Evolutionary conservation across 108 stramenopile species (phyloP), one percentile per base, ranked within the genome.

Genomic region (Cyclotella choctawhatcheeana): DNA sequence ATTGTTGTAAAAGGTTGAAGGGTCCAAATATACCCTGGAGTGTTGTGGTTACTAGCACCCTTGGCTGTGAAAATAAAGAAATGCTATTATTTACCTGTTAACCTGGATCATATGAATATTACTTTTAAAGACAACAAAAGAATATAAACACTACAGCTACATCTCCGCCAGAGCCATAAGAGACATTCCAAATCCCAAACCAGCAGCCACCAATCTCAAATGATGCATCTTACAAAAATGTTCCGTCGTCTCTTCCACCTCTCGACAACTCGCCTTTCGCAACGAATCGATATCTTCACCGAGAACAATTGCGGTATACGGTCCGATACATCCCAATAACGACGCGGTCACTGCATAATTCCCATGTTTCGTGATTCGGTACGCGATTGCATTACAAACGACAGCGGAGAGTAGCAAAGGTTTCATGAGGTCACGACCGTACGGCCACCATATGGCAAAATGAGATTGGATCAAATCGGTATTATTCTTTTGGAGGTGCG

Each of bases 381-480:
- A 55, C 5, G 54, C 54, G 14, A 22, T 5, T 55, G 17, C 5
- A 55, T 55, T 55, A 8, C 25, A 55, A 27, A 55, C 5, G 4
- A 55, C 30, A 7, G 14, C 21, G 17, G 29, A 30, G 24, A 55
- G 17, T 22, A 55, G 54, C 14, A 55, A 2, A 5, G 54, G 54
- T 16, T 27, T 4, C 54, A 55, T 55, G 5, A 55, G 17, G 27
- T 55, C 54, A 22, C 54, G 6, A 8, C 54, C 54, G 25, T 26
- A 13, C 10, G 54, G 54, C 54, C 54, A 55, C 54, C 54, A 55
- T 55, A 27, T n/a, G 5, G 54, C 29, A 27, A 55, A 55, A n/a
- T 55, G 54, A 55, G 24, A 13, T 55, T 55, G 26, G 17, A 55
- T 55, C 5, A 55, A 17, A 17, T 5, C 4, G 5, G 30, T 55